Base-by-base conservation (phyloP, 768 basidiomycete species). In the Mycena olivaceomarginata region DNA sequence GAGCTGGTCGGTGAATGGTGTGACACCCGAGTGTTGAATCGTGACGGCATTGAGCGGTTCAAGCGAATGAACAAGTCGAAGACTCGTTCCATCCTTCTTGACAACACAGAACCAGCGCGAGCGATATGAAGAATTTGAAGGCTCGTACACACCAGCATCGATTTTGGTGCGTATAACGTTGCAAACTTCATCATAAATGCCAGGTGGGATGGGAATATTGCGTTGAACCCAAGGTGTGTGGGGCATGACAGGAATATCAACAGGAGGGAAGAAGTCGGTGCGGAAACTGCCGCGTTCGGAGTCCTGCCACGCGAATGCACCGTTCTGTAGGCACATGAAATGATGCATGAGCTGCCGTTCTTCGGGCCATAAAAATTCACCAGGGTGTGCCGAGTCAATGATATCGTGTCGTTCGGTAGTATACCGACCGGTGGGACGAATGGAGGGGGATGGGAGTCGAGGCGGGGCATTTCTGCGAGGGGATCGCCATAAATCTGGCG, bases 201-300 rank as follows among this genome's bases (percentile, higher is more conserved):
- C 85, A 0, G 82, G 82, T 1, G 67, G 46, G 62, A 81, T 20
- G 59, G 76, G 67, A 79, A 82, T 74, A 77, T 83, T 31, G 31
- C 31, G 31, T 31, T 31, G 31, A 31, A 31, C 31, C 31, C 31
- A 31, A 31, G 31, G 31, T 31, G 31, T 31, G 31, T 31, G 31
- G 2, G 31, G 31, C 31, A 31, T 31, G 31, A 31, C 31, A 31
- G 31, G 31, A 31, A 31, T 31, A 31, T 31, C 31, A 31, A 31
- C 31, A 31, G 31, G 31, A 31, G 31, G 31, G 31, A 31, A 31
- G 31, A 31, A 31, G 31, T 31, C 31, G 31, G 31, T 31, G 31
- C 31, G 31, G 43, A 45, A 45, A 13, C 43, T 10, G 13, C 43
- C 43, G 13, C 43, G 43, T 13, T 45, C 43, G 48, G n/a, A 16